phyloP scores from a whole-genome alignment of 805 yeast species.

The Saturnispora diversa region DNA sequence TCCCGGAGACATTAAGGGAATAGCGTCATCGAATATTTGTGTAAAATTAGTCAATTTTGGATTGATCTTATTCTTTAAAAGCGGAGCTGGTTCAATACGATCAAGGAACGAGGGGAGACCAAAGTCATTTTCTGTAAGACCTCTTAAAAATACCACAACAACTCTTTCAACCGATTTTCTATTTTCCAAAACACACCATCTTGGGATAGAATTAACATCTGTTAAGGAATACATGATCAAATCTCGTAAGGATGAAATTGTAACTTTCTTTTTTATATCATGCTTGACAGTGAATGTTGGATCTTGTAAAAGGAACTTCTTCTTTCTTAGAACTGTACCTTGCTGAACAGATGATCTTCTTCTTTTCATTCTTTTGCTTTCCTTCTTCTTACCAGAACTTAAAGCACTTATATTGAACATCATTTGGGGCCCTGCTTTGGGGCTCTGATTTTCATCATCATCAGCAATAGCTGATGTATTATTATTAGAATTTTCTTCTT shows the following conservation, averaged over 20 bases:
- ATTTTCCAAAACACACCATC: conserved; percentile 44
- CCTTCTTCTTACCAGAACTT: conserved; percentile 18
- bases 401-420: conserved; percentile 10
- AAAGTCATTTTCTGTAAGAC: conserved; percentile 44
- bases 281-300: conserved; percentile 12
- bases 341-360: conserved; percentile 35
- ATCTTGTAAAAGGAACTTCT: conserved; percentile 26
- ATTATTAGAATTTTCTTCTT: background rate
- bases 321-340: conserved; percentile 23
- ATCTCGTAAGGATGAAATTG: conserved; percentile 39
- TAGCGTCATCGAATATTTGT: conserved; percentile 33
- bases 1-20: conserved; percentile 62
- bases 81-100: conserved; percentile 12
- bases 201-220: conserved; percentile 36
- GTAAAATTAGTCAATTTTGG: conserved; percentile 30
- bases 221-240: conserved; percentile 36
- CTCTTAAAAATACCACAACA: conserved; percentile 57
- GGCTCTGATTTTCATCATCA: conserved; percentile 23
- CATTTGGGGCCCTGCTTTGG: conserved; percentile 6
- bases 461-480: background rate
- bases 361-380: conserved; percentile 21
- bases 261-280: conserved; percentile 21
- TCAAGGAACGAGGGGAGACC: conserved; percentile 22
- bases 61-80: conserved; percentile 9
- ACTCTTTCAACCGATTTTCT: conserved; percentile 42